These are phyloP conservation scores for Lenzites betulinus DNA, from an alignment of 768 basidiomycete genomes.

Conservation along the genomic window DNA sequence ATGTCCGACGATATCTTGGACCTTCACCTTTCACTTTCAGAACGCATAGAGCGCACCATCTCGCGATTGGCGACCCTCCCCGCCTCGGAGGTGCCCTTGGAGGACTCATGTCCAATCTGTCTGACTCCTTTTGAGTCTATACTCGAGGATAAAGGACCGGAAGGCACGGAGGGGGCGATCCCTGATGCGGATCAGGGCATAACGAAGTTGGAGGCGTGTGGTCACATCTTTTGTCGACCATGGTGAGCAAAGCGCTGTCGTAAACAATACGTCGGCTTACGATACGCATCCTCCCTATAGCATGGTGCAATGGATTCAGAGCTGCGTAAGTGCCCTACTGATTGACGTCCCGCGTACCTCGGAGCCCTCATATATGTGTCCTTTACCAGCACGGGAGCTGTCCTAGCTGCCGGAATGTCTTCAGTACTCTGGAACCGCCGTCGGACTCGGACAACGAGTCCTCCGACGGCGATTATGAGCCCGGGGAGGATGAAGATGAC, in stretches of 20 bases:
- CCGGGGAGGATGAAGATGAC: slow-evolving; percentile 54
- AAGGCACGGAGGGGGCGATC: neutral
- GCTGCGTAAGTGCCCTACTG: slow-evolving; percentile 44
- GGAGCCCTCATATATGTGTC: neutral
- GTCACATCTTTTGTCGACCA: slow-evolving; percentile 66
- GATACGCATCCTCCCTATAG: slow-evolving; percentile 49
- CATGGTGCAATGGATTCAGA: slow-evolving; percentile 66
- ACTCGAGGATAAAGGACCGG: slow-evolving; percentile 20
- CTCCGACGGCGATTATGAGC: slow-evolving; percentile 69
- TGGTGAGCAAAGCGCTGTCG: slow-evolving; percentile 47
- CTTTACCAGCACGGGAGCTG: slow-evolving; percentile 63
- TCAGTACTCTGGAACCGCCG: slow-evolving; percentile 53
- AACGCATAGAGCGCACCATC: slow-evolving; percentile 41
- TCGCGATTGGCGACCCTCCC: slow-evolving; percentile 46
- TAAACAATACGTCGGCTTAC: neutral
- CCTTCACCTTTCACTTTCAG: slow-evolving; percentile 24
- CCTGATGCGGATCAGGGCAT: slow-evolving; percentile 32
- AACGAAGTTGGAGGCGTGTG: slow-evolving; percentile 59
- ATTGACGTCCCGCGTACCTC: neutral
- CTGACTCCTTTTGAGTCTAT: slow-evolving; percentile 52
- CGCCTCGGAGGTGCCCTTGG: slow-evolving; percentile 41
- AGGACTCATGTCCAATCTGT: slow-evolving; percentile 70
- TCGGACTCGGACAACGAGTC: slow-evolving; percentile 64
- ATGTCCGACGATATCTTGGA: slow-evolving; percentile 19
- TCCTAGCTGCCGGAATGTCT: slow-evolving; percentile 63